Percentiles rank a stretch among this genome's conserved stretches.
phyloP scores from a whole-genome alignment of 2,329 filamentous ascomycete species.

The Cladosporium sp. region DNA sequence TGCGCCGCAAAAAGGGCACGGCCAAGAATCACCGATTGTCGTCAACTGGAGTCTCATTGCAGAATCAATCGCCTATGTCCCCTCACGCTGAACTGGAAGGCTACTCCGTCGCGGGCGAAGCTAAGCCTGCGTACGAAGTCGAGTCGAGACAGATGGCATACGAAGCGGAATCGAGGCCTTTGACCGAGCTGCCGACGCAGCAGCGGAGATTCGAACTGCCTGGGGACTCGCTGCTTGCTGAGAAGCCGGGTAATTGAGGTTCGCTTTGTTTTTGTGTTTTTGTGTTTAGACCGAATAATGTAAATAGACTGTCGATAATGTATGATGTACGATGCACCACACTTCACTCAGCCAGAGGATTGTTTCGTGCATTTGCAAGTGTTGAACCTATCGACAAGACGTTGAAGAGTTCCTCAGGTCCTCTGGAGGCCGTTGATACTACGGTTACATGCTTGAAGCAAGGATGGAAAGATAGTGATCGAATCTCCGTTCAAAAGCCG shows the following conservation, averaged over 20 bases:
- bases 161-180: background rate
- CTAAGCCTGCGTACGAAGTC: background rate
- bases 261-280: background rate
- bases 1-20: constrained; percentile 2
- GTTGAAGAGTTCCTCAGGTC: background rate
- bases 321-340: background rate
- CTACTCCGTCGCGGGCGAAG: background rate
- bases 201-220: background rate
- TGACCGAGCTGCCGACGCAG: constrained; percentile 2
- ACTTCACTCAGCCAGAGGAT: background rate
- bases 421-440: background rate
- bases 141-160: background rate
- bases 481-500: too few species aligned
- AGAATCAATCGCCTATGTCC: background rate
- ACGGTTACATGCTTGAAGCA: background rate
- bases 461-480: background rate
- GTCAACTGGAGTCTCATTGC: background rate
- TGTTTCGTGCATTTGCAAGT: background rate
- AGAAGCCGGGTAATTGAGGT: constrained; percentile 1
- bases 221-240: background rate
- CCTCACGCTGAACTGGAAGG: background rate
- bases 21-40: background rate
- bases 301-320: background rate
- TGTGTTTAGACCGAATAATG: background rate
- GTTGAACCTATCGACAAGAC: background rate